These are phyloP conservation scores for Paracorniculantispora psalliotae DNA, from an alignment of 2,329 filamentous ascomycete genomes.

Conservation along the genomic window DNA sequence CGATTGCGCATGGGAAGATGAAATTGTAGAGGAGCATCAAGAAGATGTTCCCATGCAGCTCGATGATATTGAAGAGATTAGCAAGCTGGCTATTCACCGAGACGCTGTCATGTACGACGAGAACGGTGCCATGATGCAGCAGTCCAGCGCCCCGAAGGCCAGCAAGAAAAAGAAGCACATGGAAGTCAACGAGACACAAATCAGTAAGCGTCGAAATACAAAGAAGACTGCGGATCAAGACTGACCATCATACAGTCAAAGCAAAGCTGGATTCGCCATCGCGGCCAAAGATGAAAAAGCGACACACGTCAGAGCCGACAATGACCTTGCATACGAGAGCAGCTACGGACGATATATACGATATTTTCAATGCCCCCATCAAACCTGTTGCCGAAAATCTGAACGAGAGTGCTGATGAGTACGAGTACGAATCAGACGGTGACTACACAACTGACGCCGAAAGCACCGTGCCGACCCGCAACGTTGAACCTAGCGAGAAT, in stretches of 20 bases:
- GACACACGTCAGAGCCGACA: slow-evolving; percentile 73
- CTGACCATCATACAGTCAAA: slow-evolving; percentile 61
- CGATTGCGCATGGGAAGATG: slow-evolving; percentile 51
- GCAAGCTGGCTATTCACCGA: slow-evolving; percentile 24
- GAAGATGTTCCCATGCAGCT: slow-evolving; percentile 20
- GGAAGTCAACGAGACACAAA: slow-evolving; percentile 88
- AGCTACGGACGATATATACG: slow-evolving; percentile 95
- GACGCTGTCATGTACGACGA: slow-evolving; percentile 46
- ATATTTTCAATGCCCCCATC: slow-evolving; percentile 84
- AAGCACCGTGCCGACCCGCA: slow-evolving; percentile 70
- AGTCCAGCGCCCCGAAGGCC: slow-evolving; percentile 40
- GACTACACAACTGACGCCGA: slow-evolving; percentile 84
- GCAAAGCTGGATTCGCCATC: slow-evolving; percentile 88
- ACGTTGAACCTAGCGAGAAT: slow-evolving; percentile 39
- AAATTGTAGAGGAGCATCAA: slow-evolving; percentile 30
- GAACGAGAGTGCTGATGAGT: slow-evolving; percentile 51
- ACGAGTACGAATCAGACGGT: slow-evolving; percentile 65
- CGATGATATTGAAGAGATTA: slow-evolving; percentile 28
- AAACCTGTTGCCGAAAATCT: slow-evolving; percentile 23
- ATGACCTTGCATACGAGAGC: slow-evolving; percentile 97
- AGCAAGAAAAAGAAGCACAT: slow-evolving; percentile 71
- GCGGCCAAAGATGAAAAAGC: slow-evolving; percentile 76
- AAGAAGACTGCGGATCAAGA: not conserved
- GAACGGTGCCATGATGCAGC: slow-evolving; percentile 49
- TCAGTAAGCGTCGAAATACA: slow-evolving; percentile 55